Percentiles rank a stretch among this genome's conserved stretches.
phyloP scores from a whole-genome alignment of 176 grass and related monocot species.

The Rhynchospora pubera region DNA sequence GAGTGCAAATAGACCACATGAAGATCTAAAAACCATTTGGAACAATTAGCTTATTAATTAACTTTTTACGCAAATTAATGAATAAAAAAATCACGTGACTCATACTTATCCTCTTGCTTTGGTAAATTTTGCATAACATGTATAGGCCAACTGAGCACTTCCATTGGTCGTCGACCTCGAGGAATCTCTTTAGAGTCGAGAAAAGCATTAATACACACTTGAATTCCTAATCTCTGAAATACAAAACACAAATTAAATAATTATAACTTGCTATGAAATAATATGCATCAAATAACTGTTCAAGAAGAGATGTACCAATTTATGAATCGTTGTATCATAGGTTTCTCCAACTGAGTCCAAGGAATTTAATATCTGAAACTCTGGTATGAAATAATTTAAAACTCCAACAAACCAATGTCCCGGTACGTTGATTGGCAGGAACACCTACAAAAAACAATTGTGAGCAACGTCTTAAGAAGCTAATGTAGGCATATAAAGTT shows the following conservation, averaged over 20 bases:
- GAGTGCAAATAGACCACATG: neutral
- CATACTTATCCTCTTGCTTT: neutral
- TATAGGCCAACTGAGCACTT: neutral
- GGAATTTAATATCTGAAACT: neutral
- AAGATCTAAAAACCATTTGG: neutral
- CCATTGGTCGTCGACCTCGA: neutral
- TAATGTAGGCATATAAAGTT: no score
- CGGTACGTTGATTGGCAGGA: neutral
- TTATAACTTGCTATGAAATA: neutral
- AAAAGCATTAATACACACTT: neutral
- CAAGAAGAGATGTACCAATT: neutral
- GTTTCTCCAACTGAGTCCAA: neutral
- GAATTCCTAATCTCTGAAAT: neutral
- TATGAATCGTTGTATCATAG: neutral
- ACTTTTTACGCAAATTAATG: no score
- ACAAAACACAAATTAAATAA: neutral
- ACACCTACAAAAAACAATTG: neutral
- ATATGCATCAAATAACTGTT: neutral
- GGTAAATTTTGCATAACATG: neutral
- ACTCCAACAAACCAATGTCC: neutral
- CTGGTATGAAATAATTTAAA: neutral
- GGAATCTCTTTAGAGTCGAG: neutral
- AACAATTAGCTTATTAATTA: neutral
- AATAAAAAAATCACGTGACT: neutral
- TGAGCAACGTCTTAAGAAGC: no score